Conservation (phyloP, 108 stramenopile species). For the Mediolabrus comicus region DNA sequence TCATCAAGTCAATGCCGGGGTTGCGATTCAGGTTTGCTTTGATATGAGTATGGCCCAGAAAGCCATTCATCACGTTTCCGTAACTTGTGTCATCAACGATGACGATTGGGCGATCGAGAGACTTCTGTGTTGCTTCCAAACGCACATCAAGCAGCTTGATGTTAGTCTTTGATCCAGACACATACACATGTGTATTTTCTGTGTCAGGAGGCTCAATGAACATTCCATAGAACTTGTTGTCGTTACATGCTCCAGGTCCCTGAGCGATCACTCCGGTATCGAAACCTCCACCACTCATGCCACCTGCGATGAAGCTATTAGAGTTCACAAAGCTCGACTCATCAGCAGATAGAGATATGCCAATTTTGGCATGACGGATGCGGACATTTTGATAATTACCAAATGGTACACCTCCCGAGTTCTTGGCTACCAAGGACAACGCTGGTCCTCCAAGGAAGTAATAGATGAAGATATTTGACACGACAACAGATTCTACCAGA, state of each 20-base stretch:
- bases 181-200: slow-evolving; percentile 24
- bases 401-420: slow-evolving; percentile 25
- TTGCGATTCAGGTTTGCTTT: slow-evolving; percentile 35
- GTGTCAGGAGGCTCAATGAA: slow-evolving; percentile 32
- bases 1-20: slow-evolving; percentile 29
- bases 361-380: slow-evolving; percentile 36
- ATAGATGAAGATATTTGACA: slow-evolving; percentile 37
- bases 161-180: slow-evolving; percentile 39
- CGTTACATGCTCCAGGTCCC: slow-evolving; percentile 40
- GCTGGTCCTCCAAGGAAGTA: slow-evolving; percentile 33
- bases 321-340: slow-evolving; percentile 34
- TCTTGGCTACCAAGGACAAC: slow-evolving; percentile 19
- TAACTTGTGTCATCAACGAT: slow-evolving; percentile 39
- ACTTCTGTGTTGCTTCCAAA: slow-evolving; percentile 27
- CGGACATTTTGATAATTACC: slow-evolving; percentile 28
- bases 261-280: slow-evolving; percentile 22
- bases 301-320: slow-evolving; percentile 31
- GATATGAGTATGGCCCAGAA: slow-evolving; percentile 32
- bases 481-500: slow-evolving; percentile 23
- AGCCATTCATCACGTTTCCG: slow-evolving; percentile 39
- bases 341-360: slow-evolving; percentile 26
- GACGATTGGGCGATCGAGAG: slow-evolving; percentile 18
- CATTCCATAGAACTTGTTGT: slow-evolving; percentile 45
- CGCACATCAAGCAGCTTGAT: slow-evolving; percentile 28
- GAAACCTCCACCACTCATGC: slow-evolving; percentile 30